These are phyloP conservation scores for Calvatia gigantea DNA, from an alignment of 768 basidiomycete species.

Conservation along the genomic window DNA sequence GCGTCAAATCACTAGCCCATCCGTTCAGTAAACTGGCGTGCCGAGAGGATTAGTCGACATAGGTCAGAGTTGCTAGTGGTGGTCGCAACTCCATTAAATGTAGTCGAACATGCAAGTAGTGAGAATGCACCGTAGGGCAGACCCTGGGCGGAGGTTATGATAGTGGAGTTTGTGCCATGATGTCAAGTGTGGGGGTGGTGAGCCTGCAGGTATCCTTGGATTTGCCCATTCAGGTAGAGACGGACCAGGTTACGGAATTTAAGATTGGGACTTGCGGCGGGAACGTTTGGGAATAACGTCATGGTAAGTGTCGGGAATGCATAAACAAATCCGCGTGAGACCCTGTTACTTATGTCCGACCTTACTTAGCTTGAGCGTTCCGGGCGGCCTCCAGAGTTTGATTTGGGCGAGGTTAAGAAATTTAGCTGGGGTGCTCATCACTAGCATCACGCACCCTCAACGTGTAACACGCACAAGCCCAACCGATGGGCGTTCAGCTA, in stretches of 20 bases:
- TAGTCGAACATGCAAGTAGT: constrained; percentile 63
- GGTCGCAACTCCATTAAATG: constrained; percentile 81
- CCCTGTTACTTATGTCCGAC: too few species aligned
- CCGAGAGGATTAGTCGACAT: constrained; percentile 84
- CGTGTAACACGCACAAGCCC: too few species aligned
- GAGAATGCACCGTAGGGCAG: constrained; percentile 73
- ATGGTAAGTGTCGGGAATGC: too few species aligned
- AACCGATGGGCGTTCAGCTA: too few species aligned
- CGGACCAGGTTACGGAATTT: not conserved
- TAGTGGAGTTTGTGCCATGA: constrained; percentile 74
- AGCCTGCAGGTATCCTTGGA: constrained; percentile 79
- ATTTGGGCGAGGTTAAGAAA: too few species aligned
- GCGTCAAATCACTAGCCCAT: constrained; percentile 73
- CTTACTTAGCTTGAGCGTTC: too few species aligned
- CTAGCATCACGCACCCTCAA: too few species aligned
- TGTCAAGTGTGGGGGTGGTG: constrained; percentile 84
- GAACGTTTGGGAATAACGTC: constrained; percentile 85
- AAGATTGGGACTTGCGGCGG: not conserved
- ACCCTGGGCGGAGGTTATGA: constrained; percentile 68
- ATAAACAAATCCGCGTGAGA: too few species aligned
- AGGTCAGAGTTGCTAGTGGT: constrained; percentile 80
- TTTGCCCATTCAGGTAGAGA: constrained; percentile 71
- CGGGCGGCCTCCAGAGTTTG: too few species aligned
- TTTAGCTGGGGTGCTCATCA: too few species aligned
- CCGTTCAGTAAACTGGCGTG: constrained; percentile 77